A percentile compares a stretch with the other conserved stretches of the same genome.
These are phyloP conservation scores for Chrysoporthe deuterocubensis DNA, from an alignment of 2,329 filamentous ascomycete species.

Conservation along the genomic window DNA sequence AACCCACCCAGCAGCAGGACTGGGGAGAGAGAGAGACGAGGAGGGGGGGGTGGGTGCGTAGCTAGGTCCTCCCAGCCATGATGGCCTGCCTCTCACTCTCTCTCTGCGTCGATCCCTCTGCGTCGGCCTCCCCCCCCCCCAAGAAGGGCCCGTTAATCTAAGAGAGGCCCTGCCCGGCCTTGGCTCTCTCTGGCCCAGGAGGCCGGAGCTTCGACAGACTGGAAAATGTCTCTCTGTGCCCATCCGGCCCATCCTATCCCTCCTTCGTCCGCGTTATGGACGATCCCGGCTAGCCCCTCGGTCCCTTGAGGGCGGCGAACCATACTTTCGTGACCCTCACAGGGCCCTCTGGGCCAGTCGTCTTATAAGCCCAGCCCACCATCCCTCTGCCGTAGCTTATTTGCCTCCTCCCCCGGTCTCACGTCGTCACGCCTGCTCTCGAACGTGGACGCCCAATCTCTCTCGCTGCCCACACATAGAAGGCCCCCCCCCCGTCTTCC, in stretches of 20 bases:
- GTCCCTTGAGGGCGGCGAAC: slow-evolving; percentile 21
- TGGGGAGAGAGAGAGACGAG: background rate
- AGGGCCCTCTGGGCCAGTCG: slow-evolving; percentile 16
- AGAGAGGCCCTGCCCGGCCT: slow-evolving; percentile 11
- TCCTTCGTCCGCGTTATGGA: slow-evolving; percentile 17
- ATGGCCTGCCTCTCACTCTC: slow-evolving; percentile 10
- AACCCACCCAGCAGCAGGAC: background rate
- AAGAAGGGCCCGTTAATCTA: background rate
- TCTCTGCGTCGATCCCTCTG: too few species aligned
- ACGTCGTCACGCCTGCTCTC: slow-evolving; percentile 15
- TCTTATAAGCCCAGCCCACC: slow-evolving; percentile 16
- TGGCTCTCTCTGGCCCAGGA: slow-evolving; percentile 7
- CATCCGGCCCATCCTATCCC: slow-evolving; percentile 6
- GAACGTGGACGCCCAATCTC: background rate
- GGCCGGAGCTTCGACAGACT: background rate
- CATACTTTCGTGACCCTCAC: slow-evolving; percentile 19
- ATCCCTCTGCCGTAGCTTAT: slow-evolving; percentile 22
- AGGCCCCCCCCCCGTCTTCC: slow-evolving; percentile 8
- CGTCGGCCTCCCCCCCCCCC: too few species aligned
- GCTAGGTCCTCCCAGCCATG: slow-evolving; percentile 21
- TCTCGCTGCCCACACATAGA: background rate
- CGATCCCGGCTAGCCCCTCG: slow-evolving; percentile 24
- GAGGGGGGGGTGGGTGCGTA: background rate
- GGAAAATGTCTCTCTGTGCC: background rate
- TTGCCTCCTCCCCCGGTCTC: slow-evolving; percentile 19